These are phyloP conservation scores for Xerocomus cyaneibrunnescens DNA, from an alignment of 1,284 basidiomycete genomes.

Conservation along the genomic window DNA sequence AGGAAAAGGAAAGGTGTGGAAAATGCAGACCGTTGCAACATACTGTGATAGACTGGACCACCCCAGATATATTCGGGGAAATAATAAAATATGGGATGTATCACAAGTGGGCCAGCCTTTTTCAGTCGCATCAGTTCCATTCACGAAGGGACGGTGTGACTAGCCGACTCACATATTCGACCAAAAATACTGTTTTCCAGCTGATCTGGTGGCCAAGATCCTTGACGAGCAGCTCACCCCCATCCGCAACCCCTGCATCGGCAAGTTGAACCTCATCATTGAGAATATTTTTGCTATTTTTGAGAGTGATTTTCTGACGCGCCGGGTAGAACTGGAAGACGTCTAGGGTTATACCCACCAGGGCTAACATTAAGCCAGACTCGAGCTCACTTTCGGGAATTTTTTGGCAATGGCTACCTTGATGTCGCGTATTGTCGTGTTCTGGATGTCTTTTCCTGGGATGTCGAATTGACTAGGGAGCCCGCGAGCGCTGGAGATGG, in stretches of 20 bases:
- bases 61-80: slow-evolving; percentile 72
- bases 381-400: slow-evolving; percentile 53
- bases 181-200: slow-evolving; percentile 83
- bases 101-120: slow-evolving; percentile 85
- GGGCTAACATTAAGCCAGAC: neutral
- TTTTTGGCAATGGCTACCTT: slow-evolving; percentile 57
- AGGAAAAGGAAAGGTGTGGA: neutral
- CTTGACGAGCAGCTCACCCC: slow-evolving; percentile 70
- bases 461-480: slow-evolving; percentile 61
- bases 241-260: slow-evolving; percentile 56
- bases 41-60: slow-evolving; percentile 65
- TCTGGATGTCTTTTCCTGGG: slow-evolving; percentile 42
- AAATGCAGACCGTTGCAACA: slow-evolving; percentile 68
- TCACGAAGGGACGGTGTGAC: neutral
- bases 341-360: neutral
- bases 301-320: slow-evolving; percentile 73
- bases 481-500: slow-evolving; percentile 46
- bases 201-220: slow-evolving; percentile 87
- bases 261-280: slow-evolving; percentile 62
- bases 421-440: slow-evolving; percentile 56
- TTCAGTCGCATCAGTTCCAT: slow-evolving; percentile 4
- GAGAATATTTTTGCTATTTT: slow-evolving; percentile 59
- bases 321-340: slow-evolving; percentile 58
- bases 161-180: slow-evolving; percentile 78
- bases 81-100: slow-evolving; percentile 88